Evolutionary conservation across 257 asterid genomes (phyloP).

Genomic region (Catharanthus roseus): DNA sequence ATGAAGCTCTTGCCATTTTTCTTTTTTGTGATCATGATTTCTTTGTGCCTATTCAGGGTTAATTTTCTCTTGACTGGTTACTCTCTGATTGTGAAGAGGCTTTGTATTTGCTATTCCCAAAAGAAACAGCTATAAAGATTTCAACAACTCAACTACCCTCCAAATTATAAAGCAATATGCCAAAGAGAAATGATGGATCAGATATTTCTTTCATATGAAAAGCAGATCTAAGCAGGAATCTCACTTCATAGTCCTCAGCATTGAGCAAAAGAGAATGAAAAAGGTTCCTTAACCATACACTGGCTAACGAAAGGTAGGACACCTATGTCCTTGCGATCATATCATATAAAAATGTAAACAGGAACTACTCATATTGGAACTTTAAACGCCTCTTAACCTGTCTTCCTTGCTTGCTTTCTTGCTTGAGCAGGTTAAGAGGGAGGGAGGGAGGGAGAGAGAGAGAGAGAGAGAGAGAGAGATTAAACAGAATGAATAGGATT

Average conservation of each 20-base stretch:
- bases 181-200: neutral
- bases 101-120: neutral
- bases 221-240: neutral
- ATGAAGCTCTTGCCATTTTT: neutral
- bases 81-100: neutral
- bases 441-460: too few relatives aligned
- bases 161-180: neutral
- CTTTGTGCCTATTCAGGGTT: neutral
- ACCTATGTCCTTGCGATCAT: neutral
- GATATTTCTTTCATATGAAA: neutral
- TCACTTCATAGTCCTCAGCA: neutral
- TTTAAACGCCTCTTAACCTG: neutral
- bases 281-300: neutral
- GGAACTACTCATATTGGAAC: neutral
- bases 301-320: neutral
- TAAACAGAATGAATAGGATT: neutral
- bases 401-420: neutral
- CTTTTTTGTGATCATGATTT: neutral
- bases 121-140: neutral
- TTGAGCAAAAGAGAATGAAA: neutral
- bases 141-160: neutral
- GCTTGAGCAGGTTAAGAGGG: neutral
- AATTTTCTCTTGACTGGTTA: neutral
- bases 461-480: constrained; percentile 3
- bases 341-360: too few relatives aligned